These are phyloP conservation scores for Capsicum pubescens DNA, from an alignment of 257 asterid species.

Conservation along the genomic window DNA sequence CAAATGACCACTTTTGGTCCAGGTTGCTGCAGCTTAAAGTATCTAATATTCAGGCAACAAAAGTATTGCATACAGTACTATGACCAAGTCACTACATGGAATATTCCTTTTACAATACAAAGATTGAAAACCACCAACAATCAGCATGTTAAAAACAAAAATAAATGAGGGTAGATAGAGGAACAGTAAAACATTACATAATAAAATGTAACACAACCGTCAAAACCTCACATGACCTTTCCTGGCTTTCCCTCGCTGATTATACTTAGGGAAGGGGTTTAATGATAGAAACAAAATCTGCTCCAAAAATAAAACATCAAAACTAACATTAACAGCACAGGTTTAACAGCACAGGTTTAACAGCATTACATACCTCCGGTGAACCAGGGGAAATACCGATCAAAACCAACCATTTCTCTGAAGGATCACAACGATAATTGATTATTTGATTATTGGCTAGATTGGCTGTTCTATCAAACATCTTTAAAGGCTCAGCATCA, in stretches of 20 bases:
- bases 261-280: neutral
- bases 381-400: constrained; percentile 98
- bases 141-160: neutral
- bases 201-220: neutral
- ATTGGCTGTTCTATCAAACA: constrained; percentile 97
- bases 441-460: constrained; percentile 90
- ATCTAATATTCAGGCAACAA: constrained; percentile 22
- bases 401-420: constrained; percentile 98
- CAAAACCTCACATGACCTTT: constrained; percentile 18
- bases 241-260: neutral
- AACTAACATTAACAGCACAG: neutral
- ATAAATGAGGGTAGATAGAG: neutral
- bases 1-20: constrained; percentile 14
- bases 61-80: constrained; percentile 6
- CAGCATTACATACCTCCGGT: constrained; percentile 71
- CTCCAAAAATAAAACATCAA: constrained; percentile 2
- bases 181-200: constrained; percentile 1
- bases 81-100: constrained; percentile 24
- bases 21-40: constrained; percentile 12
- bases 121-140: neutral
- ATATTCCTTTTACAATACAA: constrained; percentile 19
- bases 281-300: constrained; percentile 18
- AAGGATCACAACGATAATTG: constrained; percentile 94
- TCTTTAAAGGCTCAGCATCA: constrained; percentile 89
- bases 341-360: constrained; percentile 15